These are phyloP conservation scores for Dissoconium aciculare DNA, from an alignment of 2,329 filamentous ascomycete species.

Conservation along the genomic window DNA sequence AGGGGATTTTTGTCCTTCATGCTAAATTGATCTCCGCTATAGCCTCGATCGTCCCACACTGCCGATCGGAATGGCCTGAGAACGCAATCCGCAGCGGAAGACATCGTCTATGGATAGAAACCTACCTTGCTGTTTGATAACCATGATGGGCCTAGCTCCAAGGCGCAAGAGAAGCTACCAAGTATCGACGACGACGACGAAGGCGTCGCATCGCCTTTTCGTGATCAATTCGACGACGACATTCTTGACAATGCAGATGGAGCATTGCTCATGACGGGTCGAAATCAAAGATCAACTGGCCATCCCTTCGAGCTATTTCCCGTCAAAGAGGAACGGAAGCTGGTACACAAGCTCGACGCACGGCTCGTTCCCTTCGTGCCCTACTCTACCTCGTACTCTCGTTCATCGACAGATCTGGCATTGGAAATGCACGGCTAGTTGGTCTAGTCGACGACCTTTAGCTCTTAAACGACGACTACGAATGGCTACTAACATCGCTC, in stretches of 20 bases:
- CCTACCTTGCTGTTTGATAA: too few relatives aligned
- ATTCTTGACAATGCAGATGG: slow-evolving; percentile 17
- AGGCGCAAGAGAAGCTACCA: too few relatives aligned
- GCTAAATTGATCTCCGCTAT: too few relatives aligned
- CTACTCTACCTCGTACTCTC: slow-evolving; percentile 71
- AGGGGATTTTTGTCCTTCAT: too few relatives aligned
- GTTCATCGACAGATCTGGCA: slow-evolving; percentile 76
- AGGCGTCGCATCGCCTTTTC: slow-evolving; percentile 6
- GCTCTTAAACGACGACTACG: slow-evolving; percentile 41
- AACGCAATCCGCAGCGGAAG: too few relatives aligned
- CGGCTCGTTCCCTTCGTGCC: slow-evolving; percentile 68
- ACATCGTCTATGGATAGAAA: too few relatives aligned
- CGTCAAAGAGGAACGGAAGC: slow-evolving; percentile 45
- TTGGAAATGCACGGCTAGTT: slow-evolving; percentile 48
- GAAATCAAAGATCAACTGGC: too few relatives aligned
- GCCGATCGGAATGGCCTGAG: too few relatives aligned
- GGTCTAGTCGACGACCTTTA: slow-evolving; percentile 40
- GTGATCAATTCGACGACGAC: slow-evolving; percentile 6
- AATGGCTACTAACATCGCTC: slow-evolving; percentile 48
- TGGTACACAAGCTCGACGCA: slow-evolving; percentile 55
- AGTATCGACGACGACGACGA: slow-evolving; percentile 6
- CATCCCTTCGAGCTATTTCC: slow-evolving; percentile 41
- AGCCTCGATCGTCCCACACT: too few relatives aligned
- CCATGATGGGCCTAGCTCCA: too few relatives aligned
- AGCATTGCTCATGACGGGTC: slow-evolving; percentile 14